A percentile compares a stretch with the other conserved stretches of the same genome.
phyloP scores from a whole-genome alignment of 352 stramenopile species.

The Globisporangium irregulare region DNA sequence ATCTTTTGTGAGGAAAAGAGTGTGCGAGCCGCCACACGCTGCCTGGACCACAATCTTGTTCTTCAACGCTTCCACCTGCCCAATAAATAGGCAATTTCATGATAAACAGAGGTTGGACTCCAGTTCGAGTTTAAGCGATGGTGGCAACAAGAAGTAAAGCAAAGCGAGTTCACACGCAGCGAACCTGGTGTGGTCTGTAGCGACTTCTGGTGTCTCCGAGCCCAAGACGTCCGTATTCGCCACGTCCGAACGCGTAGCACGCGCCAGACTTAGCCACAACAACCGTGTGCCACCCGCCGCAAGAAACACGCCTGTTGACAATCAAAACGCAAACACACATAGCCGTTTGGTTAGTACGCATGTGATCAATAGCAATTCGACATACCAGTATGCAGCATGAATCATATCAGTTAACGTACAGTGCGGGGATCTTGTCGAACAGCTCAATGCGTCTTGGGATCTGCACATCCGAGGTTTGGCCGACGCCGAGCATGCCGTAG shows the following conservation, averaged over 20 bases:
- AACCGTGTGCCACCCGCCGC: slow-evolving; percentile 79
- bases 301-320: slow-evolving; percentile 60
- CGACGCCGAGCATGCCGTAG: slow-evolving; percentile 83
- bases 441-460: slow-evolving; percentile 51
- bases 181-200: slow-evolving; percentile 56
- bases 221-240: slow-evolving; percentile 81
- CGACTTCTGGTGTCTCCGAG: slow-evolving; percentile 80
- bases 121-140: background rate
- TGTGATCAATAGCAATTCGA: background rate
- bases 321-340: background rate
- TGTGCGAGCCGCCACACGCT: slow-evolving; percentile 81
- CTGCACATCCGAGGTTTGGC: slow-evolving; percentile 71
- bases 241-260: slow-evolving; percentile 74
- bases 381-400: background rate
- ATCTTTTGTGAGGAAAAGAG: slow-evolving; percentile 83
- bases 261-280: slow-evolving; percentile 72
- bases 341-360: background rate
- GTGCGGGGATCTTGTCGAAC: slow-evolving; percentile 64
- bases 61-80: slow-evolving; percentile 60
- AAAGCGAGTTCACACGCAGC: background rate
- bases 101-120: background rate
- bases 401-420: slow-evolving; percentile 35
- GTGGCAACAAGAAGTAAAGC: background rate
- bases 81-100: background rate
- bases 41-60: slow-evolving; percentile 65